Evolutionary conservation across 371 early-diverging fungal species (phyloP), one percentile per base, ranked within the genome.

Genomic region (Funneliformis caledonium): DNA sequence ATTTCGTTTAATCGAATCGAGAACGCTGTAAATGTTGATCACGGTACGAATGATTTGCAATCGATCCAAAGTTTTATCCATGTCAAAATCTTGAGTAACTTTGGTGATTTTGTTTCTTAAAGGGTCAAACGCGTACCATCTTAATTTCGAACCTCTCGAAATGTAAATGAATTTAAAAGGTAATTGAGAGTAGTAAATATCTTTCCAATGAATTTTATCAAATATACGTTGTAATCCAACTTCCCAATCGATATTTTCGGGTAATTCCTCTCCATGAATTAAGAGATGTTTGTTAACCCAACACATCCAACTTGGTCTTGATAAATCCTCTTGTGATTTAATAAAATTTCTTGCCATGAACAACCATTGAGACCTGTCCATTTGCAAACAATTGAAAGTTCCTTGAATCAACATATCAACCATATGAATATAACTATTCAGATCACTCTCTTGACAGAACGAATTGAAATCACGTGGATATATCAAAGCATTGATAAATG

Each of bases 281-380:
- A 72, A n/a, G 26, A 72, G 26, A 72, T 45, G 72, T 26, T 70
- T 26, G 11, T 70, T 70, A 43, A 70, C 47, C 70, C 70, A 70
- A 47, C 70, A 70, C 70, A 70, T 70, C 70, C 70, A 70, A 70
- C 47, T 47, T 10, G 70, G 70, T 45, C 70, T 43, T 45, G 47
- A 26, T 43, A 47, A 16, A 70, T 70, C 70, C 26, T 70, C 70
- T n/a, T 43, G n/a, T n/a, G 70, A 70, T 43, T 70, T 8, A 70
- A 47, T 70, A 45, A 47, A 70, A 26, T 22, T 64, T 10, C 70
- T 45, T 45, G 42, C 48, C 43, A 70, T 70, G 47, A 26, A 70
- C 4, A 70, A 22, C 70, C 70, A 70, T 70, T 70, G 42, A 19
- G 22, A 43, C 11, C 8, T 70, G 47, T 43, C 43, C 5, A 22